These are phyloP conservation scores for Nidula microcarpa DNA, from an alignment of 768 basidiomycete species.

Conservation along the genomic window DNA sequence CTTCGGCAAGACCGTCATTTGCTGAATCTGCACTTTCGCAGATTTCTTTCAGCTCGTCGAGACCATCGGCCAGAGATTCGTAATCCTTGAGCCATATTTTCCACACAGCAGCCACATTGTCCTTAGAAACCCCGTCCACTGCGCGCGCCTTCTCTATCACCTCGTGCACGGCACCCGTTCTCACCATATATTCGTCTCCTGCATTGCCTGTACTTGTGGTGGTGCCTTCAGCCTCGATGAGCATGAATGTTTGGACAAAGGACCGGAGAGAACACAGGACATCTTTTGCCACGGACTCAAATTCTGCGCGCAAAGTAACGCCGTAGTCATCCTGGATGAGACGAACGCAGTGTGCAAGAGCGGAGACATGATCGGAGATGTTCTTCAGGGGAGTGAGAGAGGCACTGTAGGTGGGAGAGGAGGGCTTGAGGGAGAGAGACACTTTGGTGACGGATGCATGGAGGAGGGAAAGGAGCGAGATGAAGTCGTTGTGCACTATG, in stretches of 20 bases:
- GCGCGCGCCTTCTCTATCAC: slow-evolving; percentile 48
- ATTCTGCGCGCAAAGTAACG: slow-evolving; percentile 40
- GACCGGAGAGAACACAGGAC: slow-evolving; percentile 41
- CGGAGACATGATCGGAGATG: slow-evolving; percentile 42
- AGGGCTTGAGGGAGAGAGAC: slow-evolving; percentile 59
- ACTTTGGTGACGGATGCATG: slow-evolving; percentile 56
- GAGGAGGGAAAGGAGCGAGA: slow-evolving; percentile 57
- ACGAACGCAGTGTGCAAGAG: slow-evolving; percentile 46
- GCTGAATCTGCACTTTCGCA: slow-evolving; percentile 28
- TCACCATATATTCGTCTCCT: slow-evolving; percentile 49
- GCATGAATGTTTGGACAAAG: slow-evolving; percentile 41
- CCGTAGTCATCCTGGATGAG: slow-evolving; percentile 46
- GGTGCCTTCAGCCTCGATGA: slow-evolving; percentile 19
- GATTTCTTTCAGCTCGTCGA: slow-evolving; percentile 57
- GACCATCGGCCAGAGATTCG: slow-evolving; percentile 57
- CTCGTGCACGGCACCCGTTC: slow-evolving; percentile 59
- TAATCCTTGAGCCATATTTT: slow-evolving; percentile 49
- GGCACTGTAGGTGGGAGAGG: slow-evolving; percentile 48
- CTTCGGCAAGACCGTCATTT: slow-evolving; percentile 9
- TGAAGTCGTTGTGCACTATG: slow-evolving; percentile 50
- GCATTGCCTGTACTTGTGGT: slow-evolving; percentile 7
- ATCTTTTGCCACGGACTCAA: slow-evolving; percentile 30
- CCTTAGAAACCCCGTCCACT: slow-evolving; percentile 45
- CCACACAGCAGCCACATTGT: slow-evolving; percentile 56
- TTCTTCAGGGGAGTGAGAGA: slow-evolving; percentile 51